These are phyloP conservation scores for Fragaria nilgerrensis DNA, from an alignment of 306 rosid genomes.

Conservation along the genomic window DNA sequence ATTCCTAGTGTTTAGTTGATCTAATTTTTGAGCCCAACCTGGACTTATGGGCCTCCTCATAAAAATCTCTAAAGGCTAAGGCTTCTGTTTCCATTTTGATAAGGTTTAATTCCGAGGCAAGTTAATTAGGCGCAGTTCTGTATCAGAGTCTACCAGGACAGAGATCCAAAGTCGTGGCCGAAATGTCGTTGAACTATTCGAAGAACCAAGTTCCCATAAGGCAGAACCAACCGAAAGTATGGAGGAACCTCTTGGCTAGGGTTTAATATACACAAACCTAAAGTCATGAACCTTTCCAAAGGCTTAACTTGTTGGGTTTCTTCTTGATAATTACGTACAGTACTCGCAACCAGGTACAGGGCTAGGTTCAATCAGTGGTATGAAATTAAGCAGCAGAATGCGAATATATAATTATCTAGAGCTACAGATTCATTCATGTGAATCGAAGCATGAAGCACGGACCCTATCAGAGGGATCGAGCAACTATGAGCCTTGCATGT, in stretches of 20 bases:
- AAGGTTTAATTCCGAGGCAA: neutral
- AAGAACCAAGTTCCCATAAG: neutral
- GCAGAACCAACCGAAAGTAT: neutral
- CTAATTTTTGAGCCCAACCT: neutral
- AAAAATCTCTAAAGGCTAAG: neutral
- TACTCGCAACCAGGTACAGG: neutral
- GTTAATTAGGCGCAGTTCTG: neutral
- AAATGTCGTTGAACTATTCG: neutral
- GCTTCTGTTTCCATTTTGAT: neutral
- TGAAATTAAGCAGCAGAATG: neutral
- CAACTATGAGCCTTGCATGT: constrained; percentile 1
- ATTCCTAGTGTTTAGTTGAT: neutral
- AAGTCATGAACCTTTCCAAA: neutral
- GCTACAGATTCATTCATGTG: neutral
- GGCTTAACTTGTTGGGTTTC: neutral
- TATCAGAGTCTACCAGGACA: neutral
- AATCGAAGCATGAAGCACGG: constrained; percentile 7
- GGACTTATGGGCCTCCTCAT: neutral
- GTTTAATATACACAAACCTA: neutral
- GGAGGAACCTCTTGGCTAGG: neutral
- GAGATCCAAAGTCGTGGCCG: neutral
- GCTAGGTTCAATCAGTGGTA: neutral
- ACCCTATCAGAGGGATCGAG: constrained; percentile 1
- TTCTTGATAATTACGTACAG: neutral
- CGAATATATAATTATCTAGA: neutral